A percentile compares a stretch with the other conserved stretches of the same genome.
Conservation (phyloP, 352 stramenopile genomes). For the Thraustochytrium striatum region DNA sequence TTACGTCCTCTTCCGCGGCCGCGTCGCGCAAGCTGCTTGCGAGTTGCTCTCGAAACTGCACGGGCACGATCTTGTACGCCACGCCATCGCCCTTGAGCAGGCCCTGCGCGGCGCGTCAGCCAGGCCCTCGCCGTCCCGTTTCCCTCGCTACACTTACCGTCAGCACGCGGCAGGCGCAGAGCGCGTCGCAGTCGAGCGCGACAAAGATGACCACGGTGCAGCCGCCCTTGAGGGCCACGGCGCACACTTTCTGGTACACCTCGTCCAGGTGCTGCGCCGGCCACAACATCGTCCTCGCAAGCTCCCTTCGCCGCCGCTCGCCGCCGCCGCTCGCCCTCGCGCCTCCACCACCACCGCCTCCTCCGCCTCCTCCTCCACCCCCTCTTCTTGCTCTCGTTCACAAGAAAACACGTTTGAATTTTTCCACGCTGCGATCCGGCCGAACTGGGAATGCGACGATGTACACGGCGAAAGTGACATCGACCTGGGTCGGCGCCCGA, state of each 20-base stretch:
- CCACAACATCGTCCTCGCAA: constrained; percentile 19
- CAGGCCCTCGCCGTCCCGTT: neutral
- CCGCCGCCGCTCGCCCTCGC: constrained; percentile 52
- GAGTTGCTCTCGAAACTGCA: constrained; percentile 76
- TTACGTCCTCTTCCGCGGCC: constrained; percentile 62
- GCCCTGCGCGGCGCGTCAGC: neutral
- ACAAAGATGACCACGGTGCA: constrained; percentile 86
- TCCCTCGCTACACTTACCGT: constrained; percentile 57
- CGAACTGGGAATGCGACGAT: no score
- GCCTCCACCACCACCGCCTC: constrained; percentile 50
- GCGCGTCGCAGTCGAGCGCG: constrained; percentile 85
- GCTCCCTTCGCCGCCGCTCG: neutral
- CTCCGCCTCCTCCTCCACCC: neutral
- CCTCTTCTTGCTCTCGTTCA: no score
- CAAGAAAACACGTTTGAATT: no score
- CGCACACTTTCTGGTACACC: constrained; percentile 73
- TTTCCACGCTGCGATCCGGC: no score
- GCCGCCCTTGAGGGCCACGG: constrained; percentile 65
- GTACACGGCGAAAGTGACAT: no score
- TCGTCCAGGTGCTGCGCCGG: constrained; percentile 69
- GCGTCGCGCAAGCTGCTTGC: constrained; percentile 66
- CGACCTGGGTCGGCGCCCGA: no score
- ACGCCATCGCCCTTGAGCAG: constrained; percentile 68
- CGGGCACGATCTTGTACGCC: constrained; percentile 66
- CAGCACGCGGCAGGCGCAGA: constrained; percentile 88